Conservation (phyloP, 305 asterid species). For the Coffea humblotiana region DNA sequence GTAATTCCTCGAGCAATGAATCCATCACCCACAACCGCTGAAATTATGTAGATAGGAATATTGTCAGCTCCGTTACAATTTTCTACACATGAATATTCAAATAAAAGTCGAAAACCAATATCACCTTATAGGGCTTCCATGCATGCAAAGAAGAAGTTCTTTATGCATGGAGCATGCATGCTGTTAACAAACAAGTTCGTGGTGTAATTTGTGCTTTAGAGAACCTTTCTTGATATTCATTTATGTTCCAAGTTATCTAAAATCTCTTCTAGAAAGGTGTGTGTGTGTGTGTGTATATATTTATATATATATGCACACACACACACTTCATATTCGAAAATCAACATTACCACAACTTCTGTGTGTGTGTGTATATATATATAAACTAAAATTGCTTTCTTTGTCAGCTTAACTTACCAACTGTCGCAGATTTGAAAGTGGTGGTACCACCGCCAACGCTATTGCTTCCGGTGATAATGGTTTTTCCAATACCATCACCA, state of each 20-base stretch:
- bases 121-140: not conserved
- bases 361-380: too few relatives aligned
- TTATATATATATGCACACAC: too few relatives aligned
- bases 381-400: not conserved
- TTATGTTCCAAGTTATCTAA: too few relatives aligned
- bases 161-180: not conserved
- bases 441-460: slow-evolving; percentile 90
- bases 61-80: not conserved
- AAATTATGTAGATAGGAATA: not conserved
- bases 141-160: not conserved
- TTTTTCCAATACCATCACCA: slow-evolving; percentile 90
- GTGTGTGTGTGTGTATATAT: too few relatives aligned
- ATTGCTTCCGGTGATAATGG: slow-evolving; percentile 79
- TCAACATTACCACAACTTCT: too few relatives aligned
- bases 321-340: too few relatives aligned
- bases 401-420: slow-evolving; percentile 48
- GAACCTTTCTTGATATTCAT: not conserved
- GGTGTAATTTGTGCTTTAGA: not conserved
- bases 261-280: not conserved
- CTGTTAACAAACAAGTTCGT: not conserved
- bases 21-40: slow-evolving; percentile 81
- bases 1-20: slow-evolving; percentile 80
- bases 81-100: not conserved
- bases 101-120: too few relatives aligned
- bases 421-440: slow-evolving; percentile 86